Evolutionary conservation across 2,329 filamentous ascomycete genomes (phyloP), one percentile per base, ranked within the genome.

Genomic region (Penicillium sp.): DNA sequence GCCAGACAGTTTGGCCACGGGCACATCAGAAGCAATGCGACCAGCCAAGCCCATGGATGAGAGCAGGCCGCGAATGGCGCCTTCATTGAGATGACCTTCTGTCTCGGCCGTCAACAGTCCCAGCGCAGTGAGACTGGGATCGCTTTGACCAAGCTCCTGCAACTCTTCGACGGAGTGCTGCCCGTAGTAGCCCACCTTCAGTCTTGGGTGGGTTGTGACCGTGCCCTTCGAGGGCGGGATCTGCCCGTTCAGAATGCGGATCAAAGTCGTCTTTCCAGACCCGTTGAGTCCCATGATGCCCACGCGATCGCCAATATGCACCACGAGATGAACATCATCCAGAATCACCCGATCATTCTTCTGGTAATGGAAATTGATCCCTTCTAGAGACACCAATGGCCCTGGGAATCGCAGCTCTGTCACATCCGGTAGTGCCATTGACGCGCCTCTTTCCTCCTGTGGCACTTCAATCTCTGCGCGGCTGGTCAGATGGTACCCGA

Each of bases 241-340:
- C 14, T 82, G 81, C 0, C 84, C 86, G n/a, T 88, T 86, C 2
- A 94, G 82, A 4, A 94, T 77, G 50, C 85, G 87, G 59, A 94
- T 82, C 10, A 96, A 79, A 0, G 91, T 95, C 1, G 90, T 91
- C 74, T 96, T 96, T 2, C 92, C 92, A 0, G 86, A 85, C 1
- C 91, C 92, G 71, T 96, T 96, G 45, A 95, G 80, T 0, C 91
- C 92, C 25, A 91, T 81, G 42, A 96, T 82, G 0, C 90, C 91
- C 25, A 94, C 80, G 1, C 91, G 84, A 63, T 92, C 89, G 10
- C 90, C 89, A 72, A 87, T 85, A 59, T 90, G 84, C 12, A 96
- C 83, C 0, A 88, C 88, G 12, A 96, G 75, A 52, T 83, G 85
- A 34, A 93, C 76, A 8, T 87, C 85, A 22, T 86, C 82, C 15